phyloP scores from a whole-genome alignment of 495 filamentous ascomycete species.

The Tricharina praecox region DNA sequence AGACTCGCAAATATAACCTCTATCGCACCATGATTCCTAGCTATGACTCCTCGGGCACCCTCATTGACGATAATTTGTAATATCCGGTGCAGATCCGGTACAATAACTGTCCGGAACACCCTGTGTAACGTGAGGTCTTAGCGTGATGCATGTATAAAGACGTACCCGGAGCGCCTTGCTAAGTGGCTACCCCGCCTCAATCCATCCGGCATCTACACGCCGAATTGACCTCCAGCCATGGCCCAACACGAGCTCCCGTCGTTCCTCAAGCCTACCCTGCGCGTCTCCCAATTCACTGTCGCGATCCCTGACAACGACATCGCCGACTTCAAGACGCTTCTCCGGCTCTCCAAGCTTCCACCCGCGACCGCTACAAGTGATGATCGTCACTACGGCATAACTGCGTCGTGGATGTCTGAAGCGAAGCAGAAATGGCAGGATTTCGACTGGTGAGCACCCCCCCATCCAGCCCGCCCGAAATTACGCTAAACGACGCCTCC shows the following conservation, averaged over 20 bases:
- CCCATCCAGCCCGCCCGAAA: background rate
- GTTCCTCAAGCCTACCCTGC: conserved; percentile 2
- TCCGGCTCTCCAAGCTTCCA: conserved; percentile 37
- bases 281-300: conserved; percentile 16
- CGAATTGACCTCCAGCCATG: no score
- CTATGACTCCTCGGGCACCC: no score
- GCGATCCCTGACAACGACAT: conserved; percentile 32
- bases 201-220: no score
- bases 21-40: no score
- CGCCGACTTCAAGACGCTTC: conserved; percentile 33
- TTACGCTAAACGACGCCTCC: background rate
- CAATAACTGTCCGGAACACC: no score
- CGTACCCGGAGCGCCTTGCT: no score
- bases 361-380: conserved; percentile 37
- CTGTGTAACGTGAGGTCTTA: no score
- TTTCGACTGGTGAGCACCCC: conserved; percentile 31
- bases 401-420: conserved; percentile 38
- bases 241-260: background rate
- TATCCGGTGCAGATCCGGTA: no score
- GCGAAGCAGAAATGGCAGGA: conserved; percentile 31
- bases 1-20: no score
- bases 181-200: no score
- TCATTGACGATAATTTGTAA: no score
- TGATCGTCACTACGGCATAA: conserved; percentile 38
- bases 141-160: no score